Conservation (phyloP, 345 rosid species). For the Rhizophora apiculata region DNA sequence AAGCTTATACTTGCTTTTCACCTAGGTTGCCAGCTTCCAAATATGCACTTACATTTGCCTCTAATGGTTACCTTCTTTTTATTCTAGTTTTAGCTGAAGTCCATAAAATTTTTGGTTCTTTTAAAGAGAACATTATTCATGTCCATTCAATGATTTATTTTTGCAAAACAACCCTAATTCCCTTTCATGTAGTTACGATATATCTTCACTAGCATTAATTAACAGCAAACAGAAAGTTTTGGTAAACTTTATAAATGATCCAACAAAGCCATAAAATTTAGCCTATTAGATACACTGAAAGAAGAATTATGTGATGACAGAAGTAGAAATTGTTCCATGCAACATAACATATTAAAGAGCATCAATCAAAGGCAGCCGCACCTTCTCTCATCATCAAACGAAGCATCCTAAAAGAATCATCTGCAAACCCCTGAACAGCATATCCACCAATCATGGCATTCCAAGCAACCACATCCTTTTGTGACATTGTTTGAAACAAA, state of each 20-base stretch:
- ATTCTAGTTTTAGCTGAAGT: no score
- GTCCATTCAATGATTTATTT: no score
- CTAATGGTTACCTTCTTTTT: no score
- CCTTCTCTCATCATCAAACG: slow-evolving; percentile 62
- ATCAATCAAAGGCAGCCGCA: slow-evolving; percentile 14
- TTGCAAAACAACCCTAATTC: no score
- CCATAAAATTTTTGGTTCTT: no score
- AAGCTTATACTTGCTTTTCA: neutral
- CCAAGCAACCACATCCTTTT: slow-evolving; percentile 27
- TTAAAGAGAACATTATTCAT: no score
- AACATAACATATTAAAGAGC: slow-evolving; percentile 1
- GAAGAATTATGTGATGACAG: neutral
- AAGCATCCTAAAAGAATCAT: slow-evolving; percentile 46
- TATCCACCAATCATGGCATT: slow-evolving; percentile 27
- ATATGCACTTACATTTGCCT: neutral
- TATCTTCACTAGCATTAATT: no score
- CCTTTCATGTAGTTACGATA: no score
- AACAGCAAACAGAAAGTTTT: no score
- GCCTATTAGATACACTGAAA: neutral
- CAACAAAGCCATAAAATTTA: no score
- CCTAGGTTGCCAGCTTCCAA: neutral
- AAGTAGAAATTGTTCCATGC: neutral
- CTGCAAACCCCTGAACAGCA: slow-evolving; percentile 28
- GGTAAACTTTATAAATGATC: no score
- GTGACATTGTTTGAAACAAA: slow-evolving; percentile 21